Percentiles rank a stretch among this genome's conserved stretches.
These are phyloP conservation scores for Diaporthe citriasiana DNA, from an alignment of 2,329 filamentous ascomycete genomes.

Conservation along the genomic window DNA sequence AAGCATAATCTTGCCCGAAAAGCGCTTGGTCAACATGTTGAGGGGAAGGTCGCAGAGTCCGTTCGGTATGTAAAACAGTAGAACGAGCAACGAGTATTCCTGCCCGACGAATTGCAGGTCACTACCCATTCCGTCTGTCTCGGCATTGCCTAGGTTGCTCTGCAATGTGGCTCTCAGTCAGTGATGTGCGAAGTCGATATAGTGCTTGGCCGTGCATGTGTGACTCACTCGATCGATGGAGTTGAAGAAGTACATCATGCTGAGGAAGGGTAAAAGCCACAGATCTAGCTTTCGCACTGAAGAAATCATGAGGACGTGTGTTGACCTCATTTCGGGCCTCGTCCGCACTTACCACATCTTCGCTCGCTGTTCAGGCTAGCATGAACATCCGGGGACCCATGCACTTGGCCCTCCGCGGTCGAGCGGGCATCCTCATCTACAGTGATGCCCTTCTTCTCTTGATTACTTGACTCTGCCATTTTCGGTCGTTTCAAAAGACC, in stretches of 20 bases:
- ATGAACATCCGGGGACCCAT: background rate
- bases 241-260: slow-evolving; percentile 52
- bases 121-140: slow-evolving; percentile 58
- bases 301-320: background rate
- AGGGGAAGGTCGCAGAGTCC: slow-evolving; percentile 64
- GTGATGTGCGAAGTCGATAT: slow-evolving; percentile 50
- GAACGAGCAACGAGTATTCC: slow-evolving; percentile 59
- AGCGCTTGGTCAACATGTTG: slow-evolving; percentile 62
- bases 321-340: background rate
- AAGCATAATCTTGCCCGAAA: slow-evolving; percentile 52
- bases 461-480: background rate
- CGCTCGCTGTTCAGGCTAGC: slow-evolving; percentile 4
- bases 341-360: slow-evolving; percentile 9
- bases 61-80: slow-evolving; percentile 66
- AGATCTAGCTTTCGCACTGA: slow-evolving; percentile 56
- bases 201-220: slow-evolving; percentile 42
- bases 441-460: background rate
- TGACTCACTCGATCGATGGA: slow-evolving; percentile 38
- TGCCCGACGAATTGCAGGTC: slow-evolving; percentile 59
- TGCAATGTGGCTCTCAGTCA: slow-evolving; percentile 37
- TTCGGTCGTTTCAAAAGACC: rapidly evolving
- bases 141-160: slow-evolving; percentile 63
- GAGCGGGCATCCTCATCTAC: background rate
- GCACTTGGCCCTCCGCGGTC: slow-evolving; percentile 4
- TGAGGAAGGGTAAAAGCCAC: slow-evolving; percentile 58